Percentiles rank a stretch among this genome's conserved stretches.
These are phyloP conservation scores for Boechera stricta DNA, from an alignment of 345 rosid genomes.

Conservation along the genomic window DNA sequence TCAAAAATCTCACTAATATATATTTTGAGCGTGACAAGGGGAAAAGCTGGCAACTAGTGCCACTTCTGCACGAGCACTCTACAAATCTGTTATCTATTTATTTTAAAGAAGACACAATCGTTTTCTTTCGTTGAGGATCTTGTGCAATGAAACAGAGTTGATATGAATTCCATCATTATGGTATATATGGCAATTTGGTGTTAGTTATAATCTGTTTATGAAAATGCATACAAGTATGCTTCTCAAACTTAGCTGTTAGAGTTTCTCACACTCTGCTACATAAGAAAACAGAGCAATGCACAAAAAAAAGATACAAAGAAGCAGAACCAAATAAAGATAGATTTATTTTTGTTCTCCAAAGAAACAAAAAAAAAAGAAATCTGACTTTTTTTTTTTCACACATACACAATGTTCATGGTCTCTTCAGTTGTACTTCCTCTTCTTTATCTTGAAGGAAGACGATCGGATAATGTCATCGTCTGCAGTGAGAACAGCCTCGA, in stretches of 20 bases:
- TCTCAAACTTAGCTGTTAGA: conserved; percentile 1
- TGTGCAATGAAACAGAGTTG: background rate
- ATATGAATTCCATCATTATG: background rate
- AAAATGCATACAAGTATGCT: background rate
- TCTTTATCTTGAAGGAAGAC: conserved; percentile 68
- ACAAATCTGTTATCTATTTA: background rate
- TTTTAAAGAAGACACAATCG: background rate
- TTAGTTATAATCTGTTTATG: background rate
- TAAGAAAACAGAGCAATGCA: conserved; percentile 17
- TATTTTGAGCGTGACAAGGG: background rate
- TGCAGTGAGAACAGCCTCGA: conserved; percentile 54
- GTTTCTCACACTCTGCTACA: conserved; percentile 16
- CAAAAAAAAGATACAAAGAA: conserved; percentile 5
- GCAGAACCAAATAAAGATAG: conserved; percentile 24
- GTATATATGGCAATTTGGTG: background rate
- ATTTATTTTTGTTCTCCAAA: conserved; percentile 29
- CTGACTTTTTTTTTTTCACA: background rate
- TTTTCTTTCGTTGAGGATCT: background rate
- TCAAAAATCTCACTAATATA: background rate
- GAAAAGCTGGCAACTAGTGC: background rate
- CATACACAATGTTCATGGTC: conserved; percentile 14
- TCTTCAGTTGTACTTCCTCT: conserved; percentile 62
- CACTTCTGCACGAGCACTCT: background rate
- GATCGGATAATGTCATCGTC: conserved; percentile 86
- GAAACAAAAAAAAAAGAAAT: conserved; percentile 20